phyloP scores from a whole-genome alignment of 352 stramenopile genomes.

The Aphanomyces astaci region DNA sequence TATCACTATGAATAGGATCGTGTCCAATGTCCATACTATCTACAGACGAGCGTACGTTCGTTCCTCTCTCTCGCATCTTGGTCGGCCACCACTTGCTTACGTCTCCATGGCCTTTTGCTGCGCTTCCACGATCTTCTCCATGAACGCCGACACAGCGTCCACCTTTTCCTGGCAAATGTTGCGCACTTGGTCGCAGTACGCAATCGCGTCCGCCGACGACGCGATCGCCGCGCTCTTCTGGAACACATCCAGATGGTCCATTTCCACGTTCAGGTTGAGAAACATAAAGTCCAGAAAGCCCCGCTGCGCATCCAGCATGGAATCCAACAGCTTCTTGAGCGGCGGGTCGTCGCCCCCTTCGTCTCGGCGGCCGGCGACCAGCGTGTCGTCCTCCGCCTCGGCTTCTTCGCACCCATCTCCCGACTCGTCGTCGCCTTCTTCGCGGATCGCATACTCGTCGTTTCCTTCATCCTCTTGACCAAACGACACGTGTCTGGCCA shows the following conservation, averaged over 20 bases:
- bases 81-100: constrained; percentile 31
- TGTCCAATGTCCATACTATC: too few relatives aligned
- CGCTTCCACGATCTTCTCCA: constrained; percentile 75
- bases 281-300: constrained; percentile 64
- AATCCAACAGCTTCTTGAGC: constrained; percentile 51
- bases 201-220: constrained; percentile 72
- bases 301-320: constrained; percentile 55
- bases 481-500: constrained; percentile 10
- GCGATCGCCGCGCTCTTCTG: constrained; percentile 62
- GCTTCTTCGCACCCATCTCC: not conserved
- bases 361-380: not conserved
- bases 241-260: constrained; percentile 73
- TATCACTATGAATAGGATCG: too few relatives aligned
- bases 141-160: constrained; percentile 76
- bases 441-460: not conserved
- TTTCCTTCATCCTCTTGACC: constrained; percentile 27
- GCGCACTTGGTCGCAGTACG: constrained; percentile 80
- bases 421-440: not conserved
- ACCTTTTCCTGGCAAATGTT: constrained; percentile 83
- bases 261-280: constrained; percentile 51
- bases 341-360: constrained; percentile 24
- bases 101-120: constrained; percentile 73
- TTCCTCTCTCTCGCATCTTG: too few relatives aligned
- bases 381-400: constrained; percentile 1
- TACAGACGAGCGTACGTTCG: too few relatives aligned